A percentile compares a stretch with the other conserved stretches of the same genome.
phyloP scores from a whole-genome alignment of 305 asterid species.

The Fraxinus ornus region DNA sequence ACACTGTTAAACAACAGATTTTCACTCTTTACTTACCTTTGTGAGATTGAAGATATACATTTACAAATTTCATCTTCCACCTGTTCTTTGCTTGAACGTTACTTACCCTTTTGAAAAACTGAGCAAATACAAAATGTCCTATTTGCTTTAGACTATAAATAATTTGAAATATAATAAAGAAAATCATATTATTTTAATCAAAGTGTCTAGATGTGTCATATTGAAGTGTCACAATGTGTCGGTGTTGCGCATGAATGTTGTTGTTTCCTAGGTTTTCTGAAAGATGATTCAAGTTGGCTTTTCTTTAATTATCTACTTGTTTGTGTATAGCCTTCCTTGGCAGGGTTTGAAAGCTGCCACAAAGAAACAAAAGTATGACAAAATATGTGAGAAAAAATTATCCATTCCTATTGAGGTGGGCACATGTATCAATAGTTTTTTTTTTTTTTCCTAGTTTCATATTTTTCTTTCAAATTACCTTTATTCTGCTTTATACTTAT shows the following conservation, averaged over 20 bases:
- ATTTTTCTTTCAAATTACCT: slow-evolving; percentile 15
- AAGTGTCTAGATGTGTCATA: background rate
- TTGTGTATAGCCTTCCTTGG: slow-evolving; percentile 84
- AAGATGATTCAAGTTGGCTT: background rate
- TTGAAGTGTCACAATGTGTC: background rate
- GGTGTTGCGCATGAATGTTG: background rate
- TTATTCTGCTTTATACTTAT: background rate
- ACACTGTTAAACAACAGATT: background rate
- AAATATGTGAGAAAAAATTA: slow-evolving; percentile 88
- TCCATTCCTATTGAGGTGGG: slow-evolving; percentile 92
- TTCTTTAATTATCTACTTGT: slow-evolving; percentile 34
- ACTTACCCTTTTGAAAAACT: background rate
- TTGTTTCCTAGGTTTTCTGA: background rate
- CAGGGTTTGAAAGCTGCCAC: slow-evolving; percentile 98
- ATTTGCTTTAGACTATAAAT: background rate
- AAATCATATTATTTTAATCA: background rate
- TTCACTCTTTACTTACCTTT: background rate
- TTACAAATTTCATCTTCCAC: background rate
- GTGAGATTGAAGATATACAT: background rate
- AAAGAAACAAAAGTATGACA: slow-evolving; percentile 94
- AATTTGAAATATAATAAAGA: background rate
- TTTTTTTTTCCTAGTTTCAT: background rate
- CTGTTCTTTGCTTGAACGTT: background rate
- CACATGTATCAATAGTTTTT: background rate
- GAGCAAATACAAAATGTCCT: background rate